Conservation (phyloP, 2,329 filamentous ascomycete genomes). For the Ceratocystiopsis minuta region DNA sequence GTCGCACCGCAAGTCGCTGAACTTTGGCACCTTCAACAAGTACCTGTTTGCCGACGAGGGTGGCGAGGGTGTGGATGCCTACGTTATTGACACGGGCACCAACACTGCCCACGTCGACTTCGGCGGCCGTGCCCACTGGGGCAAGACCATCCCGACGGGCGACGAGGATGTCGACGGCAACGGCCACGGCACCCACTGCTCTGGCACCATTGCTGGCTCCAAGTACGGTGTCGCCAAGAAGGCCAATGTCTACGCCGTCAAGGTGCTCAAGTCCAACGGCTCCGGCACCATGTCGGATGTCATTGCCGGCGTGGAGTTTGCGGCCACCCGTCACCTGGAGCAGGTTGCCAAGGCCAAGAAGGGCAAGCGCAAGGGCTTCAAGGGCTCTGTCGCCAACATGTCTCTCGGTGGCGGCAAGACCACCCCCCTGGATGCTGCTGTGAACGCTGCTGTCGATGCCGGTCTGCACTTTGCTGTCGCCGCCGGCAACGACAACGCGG, state of each 20-base stretch:
- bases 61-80: constrained; percentile 95
- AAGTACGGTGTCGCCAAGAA: constrained; percentile 99
- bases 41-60: constrained; percentile 82
- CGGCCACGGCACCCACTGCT: constrained; percentile 98
- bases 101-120: constrained; percentile 92
- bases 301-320: constrained; percentile 94
- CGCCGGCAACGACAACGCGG: constrained; percentile 95
- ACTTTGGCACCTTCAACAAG: constrained; percentile 93
- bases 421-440: constrained; percentile 70
- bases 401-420: constrained; percentile 97
- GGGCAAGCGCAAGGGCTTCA: constrained; percentile 90
- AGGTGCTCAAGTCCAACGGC: constrained; percentile 93
- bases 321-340: constrained; percentile 61
- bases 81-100: constrained; percentile 95
- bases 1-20: constrained; percentile 76
- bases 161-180: constrained; percentile 90
- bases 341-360: constrained; percentile 64
- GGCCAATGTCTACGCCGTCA: constrained; percentile 89
- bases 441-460: constrained; percentile 80
- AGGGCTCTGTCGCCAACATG: constrained; percentile 99
- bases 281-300: constrained; percentile 98
- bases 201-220: constrained; percentile 90
- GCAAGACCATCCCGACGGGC: constrained; percentile 77
- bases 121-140: constrained; percentile 87
- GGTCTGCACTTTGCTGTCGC: constrained; percentile 97